Conservation (phyloP, 2,329 filamentous ascomycete genomes). For the Juglanconis oblonga region DNA sequence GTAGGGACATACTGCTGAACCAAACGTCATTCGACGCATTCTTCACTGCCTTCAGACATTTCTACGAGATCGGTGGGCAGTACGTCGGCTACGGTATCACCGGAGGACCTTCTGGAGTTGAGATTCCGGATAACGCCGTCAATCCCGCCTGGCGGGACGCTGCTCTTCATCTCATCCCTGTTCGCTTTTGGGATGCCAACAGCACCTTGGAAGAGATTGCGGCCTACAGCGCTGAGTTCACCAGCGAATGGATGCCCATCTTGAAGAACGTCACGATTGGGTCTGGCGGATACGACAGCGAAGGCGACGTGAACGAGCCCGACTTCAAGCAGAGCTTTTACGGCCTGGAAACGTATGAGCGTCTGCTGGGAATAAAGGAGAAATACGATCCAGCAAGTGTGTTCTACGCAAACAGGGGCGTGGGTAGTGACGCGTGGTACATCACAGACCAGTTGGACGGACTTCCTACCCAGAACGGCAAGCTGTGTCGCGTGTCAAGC, state of each 20-base stretch:
- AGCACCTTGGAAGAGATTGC: slow-evolving; percentile 9
- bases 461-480: not conserved
- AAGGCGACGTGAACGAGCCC: not conserved
- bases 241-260: slow-evolving; percentile 24
- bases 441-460: not conserved
- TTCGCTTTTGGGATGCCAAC: slow-evolving; percentile 22
- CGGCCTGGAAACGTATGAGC: not conserved
- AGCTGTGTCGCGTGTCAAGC: not conserved
- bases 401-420: not conserved
- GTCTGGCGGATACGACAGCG: not conserved
- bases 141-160: slow-evolving; percentile 48
- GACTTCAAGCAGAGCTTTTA: not conserved
- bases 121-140: slow-evolving; percentile 34
- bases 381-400: not conserved
- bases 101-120: not conserved
- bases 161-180: slow-evolving; percentile 34
- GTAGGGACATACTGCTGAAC: not conserved
- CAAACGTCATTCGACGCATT: slow-evolving; percentile 13
- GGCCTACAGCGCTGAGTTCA: slow-evolving; percentile 17
- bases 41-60: slow-evolving; percentile 25
- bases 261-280: not conserved
- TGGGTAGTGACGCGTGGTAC: not conserved
- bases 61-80: slow-evolving; percentile 23
- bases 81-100: slow-evolving; percentile 25
- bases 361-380: not conserved